These are phyloP conservation scores for Nannochloropsis salina DNA, from an alignment of 108 stramenopile species.

Conservation along the genomic window DNA sequence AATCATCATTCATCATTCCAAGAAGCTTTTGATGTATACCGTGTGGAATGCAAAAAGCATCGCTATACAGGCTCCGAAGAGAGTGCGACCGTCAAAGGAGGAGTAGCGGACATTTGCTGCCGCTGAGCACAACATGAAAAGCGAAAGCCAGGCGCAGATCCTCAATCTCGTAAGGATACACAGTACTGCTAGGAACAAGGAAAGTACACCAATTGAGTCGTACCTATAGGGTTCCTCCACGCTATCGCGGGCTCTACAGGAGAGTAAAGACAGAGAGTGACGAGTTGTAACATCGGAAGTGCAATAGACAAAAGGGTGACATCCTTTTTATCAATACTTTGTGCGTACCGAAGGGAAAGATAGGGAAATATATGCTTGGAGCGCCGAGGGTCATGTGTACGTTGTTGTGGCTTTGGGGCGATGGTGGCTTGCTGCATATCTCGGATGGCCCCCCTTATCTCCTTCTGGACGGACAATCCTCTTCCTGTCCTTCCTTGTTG, in stretches of 20 bases:
- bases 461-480: no score
- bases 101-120: neutral
- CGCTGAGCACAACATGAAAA: neutral
- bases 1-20: neutral
- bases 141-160: neutral
- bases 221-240: neutral
- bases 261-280: neutral
- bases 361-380: neutral
- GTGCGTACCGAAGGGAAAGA: neutral
- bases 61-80: neutral
- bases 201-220: neutral
- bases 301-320: neutral
- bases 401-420: neutral
- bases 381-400: neutral
- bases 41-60: neutral
- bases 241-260: constrained; percentile 8
- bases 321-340: neutral
- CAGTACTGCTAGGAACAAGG: neutral
- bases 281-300: neutral
- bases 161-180: neutral
- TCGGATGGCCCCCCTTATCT: no score
- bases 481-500: no score
- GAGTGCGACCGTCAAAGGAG: neutral
- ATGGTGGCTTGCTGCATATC: neutral
- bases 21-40: neutral